These are phyloP conservation scores for Lachancea mirantina DNA, from an alignment of 805 yeast species.

Conservation along the genomic window DNA sequence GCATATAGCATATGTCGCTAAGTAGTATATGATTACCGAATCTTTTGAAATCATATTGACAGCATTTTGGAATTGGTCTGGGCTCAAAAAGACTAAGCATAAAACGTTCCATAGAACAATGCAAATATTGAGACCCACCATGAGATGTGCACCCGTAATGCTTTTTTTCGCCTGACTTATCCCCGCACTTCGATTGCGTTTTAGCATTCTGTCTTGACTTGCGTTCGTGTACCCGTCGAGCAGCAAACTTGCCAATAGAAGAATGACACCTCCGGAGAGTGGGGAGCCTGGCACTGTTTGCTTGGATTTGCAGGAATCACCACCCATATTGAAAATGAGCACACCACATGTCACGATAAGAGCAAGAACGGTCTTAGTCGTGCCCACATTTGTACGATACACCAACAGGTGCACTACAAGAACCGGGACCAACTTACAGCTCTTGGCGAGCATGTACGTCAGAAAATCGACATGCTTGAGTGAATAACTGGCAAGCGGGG, in stretches of 20 bases:
- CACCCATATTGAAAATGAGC: conserved; percentile 57
- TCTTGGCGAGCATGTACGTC: conserved; percentile 78
- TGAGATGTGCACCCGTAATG: conserved; percentile 79
- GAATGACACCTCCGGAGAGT: conserved; percentile 47
- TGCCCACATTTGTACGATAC: conserved; percentile 66
- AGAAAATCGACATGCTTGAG: conserved; percentile 79
- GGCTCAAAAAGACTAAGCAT: conserved; percentile 35
- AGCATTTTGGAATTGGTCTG: conserved; percentile 29
- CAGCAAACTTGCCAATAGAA: conserved; percentile 56
- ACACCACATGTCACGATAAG: conserved; percentile 77
- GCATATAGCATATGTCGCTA: conserved; percentile 59
- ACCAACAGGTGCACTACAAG: conserved; percentile 70
- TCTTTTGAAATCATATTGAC: conserved; percentile 30
- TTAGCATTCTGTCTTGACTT: conserved; percentile 81
- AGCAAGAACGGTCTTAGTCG: conserved; percentile 74
- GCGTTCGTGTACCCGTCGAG: conserved; percentile 92
- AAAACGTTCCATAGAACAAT: conserved; percentile 40
- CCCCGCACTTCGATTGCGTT: conserved; percentile 18
- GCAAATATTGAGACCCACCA: conserved; percentile 58
- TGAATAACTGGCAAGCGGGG: conserved; percentile 77
- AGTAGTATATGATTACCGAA: conserved; percentile 51
- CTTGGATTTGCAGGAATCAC: conserved; percentile 10
- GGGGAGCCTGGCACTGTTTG: conserved; percentile 32
- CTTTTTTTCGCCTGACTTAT: conserved; percentile 27
- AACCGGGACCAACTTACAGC: conserved; percentile 93